These are phyloP conservation scores for Sanguinoderma infundibulare DNA, from an alignment of 1,284 basidiomycete species.

Conservation along the genomic window DNA sequence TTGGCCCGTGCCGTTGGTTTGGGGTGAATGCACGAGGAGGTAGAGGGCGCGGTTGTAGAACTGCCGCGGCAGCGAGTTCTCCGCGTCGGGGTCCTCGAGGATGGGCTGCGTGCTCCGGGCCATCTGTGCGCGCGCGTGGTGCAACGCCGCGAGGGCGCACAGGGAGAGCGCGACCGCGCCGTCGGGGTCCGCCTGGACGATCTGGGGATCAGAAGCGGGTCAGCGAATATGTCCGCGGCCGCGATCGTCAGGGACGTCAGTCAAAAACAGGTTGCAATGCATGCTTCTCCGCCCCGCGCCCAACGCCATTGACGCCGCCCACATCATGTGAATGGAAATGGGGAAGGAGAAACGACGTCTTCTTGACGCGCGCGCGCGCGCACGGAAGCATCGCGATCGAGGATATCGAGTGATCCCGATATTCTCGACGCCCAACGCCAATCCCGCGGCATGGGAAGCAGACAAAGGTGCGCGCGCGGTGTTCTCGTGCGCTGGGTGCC, in stretches of 20 bases:
- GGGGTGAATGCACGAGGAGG: constrained; percentile 49
- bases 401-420: constrained; percentile 9
- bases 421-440: not conserved
- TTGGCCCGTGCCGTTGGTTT: constrained; percentile 49
- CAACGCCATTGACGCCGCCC: not conserved
- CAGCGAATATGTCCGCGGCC: constrained; percentile 4
- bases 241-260: constrained; percentile 1
- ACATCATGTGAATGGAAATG: not conserved
- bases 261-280: not conserved
- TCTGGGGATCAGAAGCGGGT: constrained; percentile 41
- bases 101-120: constrained; percentile 45
- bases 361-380: not conserved
- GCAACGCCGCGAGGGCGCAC: constrained; percentile 75
- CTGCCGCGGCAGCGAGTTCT: constrained; percentile 62
- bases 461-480: not conserved
- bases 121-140: constrained; percentile 64
- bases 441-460: not conserved
- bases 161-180: constrained; percentile 73
- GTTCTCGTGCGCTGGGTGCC: not conserved
- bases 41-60: constrained; percentile 69
- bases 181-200: constrained; percentile 64
- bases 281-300: not conserved
- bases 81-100: constrained; percentile 56
- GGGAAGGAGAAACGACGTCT: not conserved
- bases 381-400: constrained; percentile 1